These are phyloP conservation scores for Penicillium concentricum DNA, from an alignment of 2,329 filamentous ascomycete species.

Conservation along the genomic window DNA sequence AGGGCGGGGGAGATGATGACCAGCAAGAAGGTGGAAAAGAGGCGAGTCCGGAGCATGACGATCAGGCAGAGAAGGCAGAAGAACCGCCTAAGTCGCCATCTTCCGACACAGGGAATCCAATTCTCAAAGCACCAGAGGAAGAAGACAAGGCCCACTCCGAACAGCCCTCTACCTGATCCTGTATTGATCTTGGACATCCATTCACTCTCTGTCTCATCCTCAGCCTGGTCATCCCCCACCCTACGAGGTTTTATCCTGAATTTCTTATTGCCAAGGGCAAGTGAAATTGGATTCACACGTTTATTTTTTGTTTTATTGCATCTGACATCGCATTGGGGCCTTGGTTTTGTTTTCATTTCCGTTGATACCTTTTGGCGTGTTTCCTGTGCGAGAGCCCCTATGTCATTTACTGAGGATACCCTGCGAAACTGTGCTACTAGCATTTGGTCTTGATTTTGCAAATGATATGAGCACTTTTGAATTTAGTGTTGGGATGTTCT, in stretches of 20 bases:
- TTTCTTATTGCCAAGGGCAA: not conserved
- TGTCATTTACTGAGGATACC: slow-evolving; percentile 29
- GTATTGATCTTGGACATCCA: not conserved
- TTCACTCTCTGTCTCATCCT: not conserved
- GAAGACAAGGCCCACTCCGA: not conserved
- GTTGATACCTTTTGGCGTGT: slow-evolving; percentile 18
- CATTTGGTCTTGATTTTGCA: slow-evolving; percentile 3
- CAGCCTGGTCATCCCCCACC: not conserved
- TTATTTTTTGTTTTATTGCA: not conserved
- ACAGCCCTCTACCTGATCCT: not conserved
- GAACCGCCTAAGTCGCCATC: slow-evolving; percentile 5
- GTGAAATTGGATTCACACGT: not conserved
- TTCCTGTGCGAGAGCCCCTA: slow-evolving; percentile 13
- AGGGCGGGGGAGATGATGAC: not conserved
- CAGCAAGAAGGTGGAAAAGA: not conserved
- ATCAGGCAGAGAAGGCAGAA: not conserved
- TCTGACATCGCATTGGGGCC: slow-evolving; percentile 1
- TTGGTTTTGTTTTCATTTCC: slow-evolving; percentile 6
- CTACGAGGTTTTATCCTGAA: not conserved
- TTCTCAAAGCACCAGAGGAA: not conserved
- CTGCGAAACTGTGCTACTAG: slow-evolving; percentile 18
- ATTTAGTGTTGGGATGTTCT: not conserved
- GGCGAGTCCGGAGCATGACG: not conserved
- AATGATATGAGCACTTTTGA: slow-evolving; percentile 3
- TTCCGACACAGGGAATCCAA: not conserved